These are phyloP conservation scores for Pichia occidentalis DNA, from an alignment of 805 yeast genomes.

Conservation along the genomic window DNA sequence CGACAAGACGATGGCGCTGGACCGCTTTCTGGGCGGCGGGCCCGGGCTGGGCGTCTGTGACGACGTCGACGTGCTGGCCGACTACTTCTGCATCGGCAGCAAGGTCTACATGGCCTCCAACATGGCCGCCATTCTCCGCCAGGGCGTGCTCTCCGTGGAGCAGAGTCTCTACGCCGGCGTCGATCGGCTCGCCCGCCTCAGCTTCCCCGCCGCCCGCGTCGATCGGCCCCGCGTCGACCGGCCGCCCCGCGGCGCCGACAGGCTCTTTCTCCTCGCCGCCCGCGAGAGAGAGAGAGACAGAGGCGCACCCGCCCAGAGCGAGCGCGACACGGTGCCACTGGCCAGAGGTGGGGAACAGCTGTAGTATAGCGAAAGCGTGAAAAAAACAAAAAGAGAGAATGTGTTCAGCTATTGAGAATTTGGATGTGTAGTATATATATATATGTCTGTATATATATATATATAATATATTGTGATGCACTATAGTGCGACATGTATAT, in stretches of 20 bases:
- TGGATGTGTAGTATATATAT: too few relatives aligned
- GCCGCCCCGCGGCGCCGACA: background rate
- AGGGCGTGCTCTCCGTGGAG: background rate
- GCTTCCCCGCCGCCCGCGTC: background rate
- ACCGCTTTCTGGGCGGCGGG: constrained; percentile 83
- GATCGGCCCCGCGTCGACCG: background rate
- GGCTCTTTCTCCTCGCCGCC: constrained; percentile 2
- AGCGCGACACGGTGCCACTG: too few relatives aligned
- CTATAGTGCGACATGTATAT: too few relatives aligned
- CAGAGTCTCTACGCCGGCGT: background rate
- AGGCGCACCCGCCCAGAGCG: too few relatives aligned
- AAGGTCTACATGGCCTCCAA: constrained; percentile 88
- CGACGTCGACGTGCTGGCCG: constrained; percentile 52
- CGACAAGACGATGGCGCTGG: constrained; percentile 73
- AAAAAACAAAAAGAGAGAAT: too few relatives aligned
- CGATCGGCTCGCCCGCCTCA: constrained; percentile 3
- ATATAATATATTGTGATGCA: too few relatives aligned
- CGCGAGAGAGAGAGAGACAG: background rate
- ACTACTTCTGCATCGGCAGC: constrained; percentile 86
- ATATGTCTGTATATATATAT: too few relatives aligned
- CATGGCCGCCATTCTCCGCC: constrained; percentile 52
- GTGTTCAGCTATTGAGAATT: too few relatives aligned
- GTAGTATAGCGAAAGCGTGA: too few relatives aligned
- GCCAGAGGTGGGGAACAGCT: too few relatives aligned
- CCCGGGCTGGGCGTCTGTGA: constrained; percentile 57